Base-by-base conservation (phyloP, 2,329 filamentous ascomycete genomes). In the Arthrocladium fulminans region DNA sequence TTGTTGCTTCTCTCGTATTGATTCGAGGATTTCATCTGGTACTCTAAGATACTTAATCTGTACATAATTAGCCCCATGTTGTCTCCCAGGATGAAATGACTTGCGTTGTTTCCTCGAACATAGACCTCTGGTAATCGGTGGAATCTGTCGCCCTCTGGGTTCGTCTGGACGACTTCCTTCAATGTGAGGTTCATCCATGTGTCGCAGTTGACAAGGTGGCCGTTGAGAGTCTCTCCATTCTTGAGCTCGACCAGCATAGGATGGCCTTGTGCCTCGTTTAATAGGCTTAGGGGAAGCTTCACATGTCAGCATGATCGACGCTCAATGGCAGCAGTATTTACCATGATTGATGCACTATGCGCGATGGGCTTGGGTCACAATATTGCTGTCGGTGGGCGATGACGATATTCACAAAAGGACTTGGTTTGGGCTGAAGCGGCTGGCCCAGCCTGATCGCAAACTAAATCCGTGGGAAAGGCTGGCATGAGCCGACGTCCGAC, bases 161-260 rank as follows among this genome's bases (percentile, higher is more conserved):
- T 95, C 15, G 92, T 97, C 70, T 97, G 90, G 29, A 97, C 87
- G 19, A 98, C 94, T 67, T 97, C 92, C 68, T 92, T 94, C 57
- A 98, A 72, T 2, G 90, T 97, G 59, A 98, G 73, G 72, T 98
- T 98, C 92, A 98, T 98, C 88, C 92, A 98, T 42, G 90, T 98
- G 68, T 98, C 92, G 80, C 90, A 98, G 67, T 84, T 88, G 67
- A 96, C 85, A 51, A 98, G 75, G 64, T 96, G 88, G 54, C 92
- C 92, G 71, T 97, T 98, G 52, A 98, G 79, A 0, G 92, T 97
- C 70, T 98, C 89, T 71, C 89, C 89, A 63, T 90, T 94, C 76
- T 96, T 96, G 57, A 96, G 84, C 74, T 96, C 89, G 57, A 96
- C 89, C 49, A 95, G 83, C 85, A 96, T 97, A 3, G 92, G 90